Evolutionary conservation across 176 grass and related monocot species (phyloP).

Genomic region (Lolium rigidum): DNA sequence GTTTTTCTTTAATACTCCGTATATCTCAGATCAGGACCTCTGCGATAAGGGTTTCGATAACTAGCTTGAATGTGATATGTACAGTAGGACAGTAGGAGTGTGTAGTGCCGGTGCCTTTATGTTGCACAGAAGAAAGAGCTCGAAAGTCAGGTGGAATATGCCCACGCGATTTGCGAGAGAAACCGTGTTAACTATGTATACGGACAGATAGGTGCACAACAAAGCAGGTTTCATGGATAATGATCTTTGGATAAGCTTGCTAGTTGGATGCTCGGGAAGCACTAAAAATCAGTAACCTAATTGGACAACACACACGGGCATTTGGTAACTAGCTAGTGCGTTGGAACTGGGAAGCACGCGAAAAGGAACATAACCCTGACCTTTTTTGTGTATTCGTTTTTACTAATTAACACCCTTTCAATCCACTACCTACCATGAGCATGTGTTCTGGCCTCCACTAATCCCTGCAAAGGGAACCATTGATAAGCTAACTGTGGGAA

Average conservation of each 20-base stretch:
- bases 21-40: constrained; percentile 11
- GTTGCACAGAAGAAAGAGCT: background rate
- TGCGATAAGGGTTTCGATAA: background rate
- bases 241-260: background rate
- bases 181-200: background rate
- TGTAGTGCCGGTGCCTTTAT: background rate
- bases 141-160: constrained; percentile 28
- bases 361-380: background rate
- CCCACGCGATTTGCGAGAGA: constrained; percentile 1
- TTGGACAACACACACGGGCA: constrained; percentile 29
- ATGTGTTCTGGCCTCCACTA: constrained; percentile 1
- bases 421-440: constrained; percentile 6
- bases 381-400: background rate
- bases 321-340: constrained; percentile 27
- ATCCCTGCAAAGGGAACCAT: background rate
- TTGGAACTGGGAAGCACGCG: background rate
- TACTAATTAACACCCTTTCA: background rate
- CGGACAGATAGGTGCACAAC: background rate
- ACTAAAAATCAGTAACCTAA: background rate
- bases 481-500: background rate
- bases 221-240: constrained; percentile 24
- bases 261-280: constrained; percentile 6
- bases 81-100: background rate
- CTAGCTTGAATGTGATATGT: background rate
- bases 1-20: too few species aligned